Base-by-base conservation (phyloP, 2,329 filamentous ascomycete species). In the Stenocarpella maydis region DNA sequence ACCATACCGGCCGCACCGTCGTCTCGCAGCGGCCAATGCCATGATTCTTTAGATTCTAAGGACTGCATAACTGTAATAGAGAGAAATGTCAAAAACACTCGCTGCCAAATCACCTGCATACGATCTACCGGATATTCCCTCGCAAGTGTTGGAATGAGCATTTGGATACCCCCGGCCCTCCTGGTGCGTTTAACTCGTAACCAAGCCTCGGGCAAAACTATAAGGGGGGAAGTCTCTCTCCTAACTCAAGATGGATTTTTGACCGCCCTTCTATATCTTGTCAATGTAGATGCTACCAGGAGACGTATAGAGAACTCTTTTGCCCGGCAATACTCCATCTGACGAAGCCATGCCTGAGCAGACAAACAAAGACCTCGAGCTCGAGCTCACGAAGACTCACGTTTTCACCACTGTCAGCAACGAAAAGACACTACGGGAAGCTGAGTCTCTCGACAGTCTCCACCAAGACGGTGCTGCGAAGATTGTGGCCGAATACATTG, bases 1-100 rank as follows among this genome's bases (percentile, higher is more conserved):
- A 63, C 41, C 43, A 63, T 63, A 47, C 19, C 58, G n/a, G 43
- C n/a, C 58, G 58, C 58, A 63, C 58, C 49, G 58, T 63, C 43
- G 19, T 24, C 31, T 21, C 19, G 49, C 10, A 10, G 14, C 28
- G 31, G 43, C 28, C 31, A 24, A 15, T 34, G 28, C 37, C 41
- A 49, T 9, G 28, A 49, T 19, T 9, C 43, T 63, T 63, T 49
- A 63, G 43, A 43, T 63, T 63, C n/a, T 15, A 26, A 26, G 26
- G 14, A 28, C 43, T 24, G 43, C 58, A 37, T 37, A 28, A 9
- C n/a, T 49, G 26, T 28, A 49, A n/a, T 43, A 19, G 19, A 47
- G 19, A 7, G 8, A 26, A 37, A 34, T 26, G 43, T n/a, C 26
- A 49, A 34, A 63, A 24, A 34, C 39, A 19, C 5, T 34, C 54